A percentile compares a stretch with the other conserved stretches of the same genome.
These are phyloP conservation scores for Colletotrichum tabaci DNA, from an alignment of 2,329 filamentous ascomycete species.

Conservation along the genomic window DNA sequence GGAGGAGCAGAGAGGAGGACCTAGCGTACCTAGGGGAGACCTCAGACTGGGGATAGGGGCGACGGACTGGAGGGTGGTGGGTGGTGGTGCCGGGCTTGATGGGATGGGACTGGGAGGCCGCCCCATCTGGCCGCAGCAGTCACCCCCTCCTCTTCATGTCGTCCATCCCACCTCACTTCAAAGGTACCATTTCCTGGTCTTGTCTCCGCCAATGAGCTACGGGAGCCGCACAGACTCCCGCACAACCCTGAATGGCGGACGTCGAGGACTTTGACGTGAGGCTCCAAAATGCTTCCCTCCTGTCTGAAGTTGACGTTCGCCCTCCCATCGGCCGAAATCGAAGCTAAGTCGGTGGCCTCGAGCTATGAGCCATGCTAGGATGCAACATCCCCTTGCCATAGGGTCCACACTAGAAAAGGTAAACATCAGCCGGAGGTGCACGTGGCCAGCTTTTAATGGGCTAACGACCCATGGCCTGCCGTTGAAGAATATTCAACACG, in stretches of 20 bases:
- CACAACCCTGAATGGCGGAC: slow-evolving; percentile 42
- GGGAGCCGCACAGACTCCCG: slow-evolving; percentile 45
- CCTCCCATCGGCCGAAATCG: slow-evolving; percentile 29
- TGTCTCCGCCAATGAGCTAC: slow-evolving; percentile 43
- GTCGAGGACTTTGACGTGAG: slow-evolving; percentile 31
- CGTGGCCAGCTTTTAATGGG: slow-evolving; percentile 42
- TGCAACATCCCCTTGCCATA: slow-evolving; percentile 30
- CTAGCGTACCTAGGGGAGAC: slow-evolving; percentile 20
- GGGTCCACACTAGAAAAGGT: slow-evolving; percentile 39
- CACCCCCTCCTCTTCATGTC: slow-evolving; percentile 30
- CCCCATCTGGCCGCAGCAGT: slow-evolving; percentile 40
- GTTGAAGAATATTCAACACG: slow-evolving; percentile 40
- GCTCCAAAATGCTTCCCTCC: slow-evolving; percentile 30
- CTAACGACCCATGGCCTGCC: slow-evolving; percentile 39
- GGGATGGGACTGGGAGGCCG: slow-evolving; percentile 39
- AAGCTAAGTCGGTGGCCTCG: slow-evolving; percentile 36
- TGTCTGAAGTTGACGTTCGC: not conserved
- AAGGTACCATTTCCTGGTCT: slow-evolving; percentile 37
- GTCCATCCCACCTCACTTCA: slow-evolving; percentile 37
- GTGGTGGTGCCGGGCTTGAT: slow-evolving; percentile 41
- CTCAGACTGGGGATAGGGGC: slow-evolving; percentile 20
- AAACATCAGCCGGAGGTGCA: slow-evolving; percentile 42
- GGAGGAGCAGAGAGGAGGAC: slow-evolving; percentile 37
- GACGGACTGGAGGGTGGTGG: slow-evolving; percentile 32
- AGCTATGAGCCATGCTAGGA: slow-evolving; percentile 30